These are phyloP conservation scores for Yamadazyma aaseri DNA, from an alignment of 1,139 yeast genomes.

Conservation along the genomic window DNA sequence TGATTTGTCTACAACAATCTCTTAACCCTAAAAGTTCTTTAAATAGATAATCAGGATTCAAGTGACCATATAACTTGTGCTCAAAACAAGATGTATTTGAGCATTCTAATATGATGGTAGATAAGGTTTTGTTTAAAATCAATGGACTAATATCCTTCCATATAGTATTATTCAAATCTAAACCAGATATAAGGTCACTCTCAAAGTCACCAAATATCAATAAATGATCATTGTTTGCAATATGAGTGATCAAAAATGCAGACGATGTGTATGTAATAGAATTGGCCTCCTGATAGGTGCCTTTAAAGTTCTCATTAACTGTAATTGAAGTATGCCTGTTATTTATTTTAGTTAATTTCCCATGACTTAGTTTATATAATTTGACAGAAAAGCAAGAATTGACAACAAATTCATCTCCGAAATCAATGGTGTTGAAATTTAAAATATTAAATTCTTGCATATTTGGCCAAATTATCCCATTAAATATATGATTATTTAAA, in stretches of 20 bases:
- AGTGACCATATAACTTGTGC: constrained; percentile 66
- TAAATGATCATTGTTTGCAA: constrained; percentile 30
- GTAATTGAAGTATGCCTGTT: constrained; percentile 13
- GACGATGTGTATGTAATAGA: constrained; percentile 33
- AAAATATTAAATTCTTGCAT: constrained; percentile 41
- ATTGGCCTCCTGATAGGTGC: constrained; percentile 7
- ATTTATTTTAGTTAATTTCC: constrained; percentile 20
- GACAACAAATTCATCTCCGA: constrained; percentile 16
- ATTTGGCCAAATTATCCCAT: constrained; percentile 81
- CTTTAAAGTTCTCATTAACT: constrained; percentile 13
- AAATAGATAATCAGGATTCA: constrained; percentile 65
- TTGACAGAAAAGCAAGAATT: constrained; percentile 23
- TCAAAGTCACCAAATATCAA: constrained; percentile 82
- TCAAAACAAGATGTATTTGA: constrained; percentile 52
- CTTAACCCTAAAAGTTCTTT: constrained; percentile 43
- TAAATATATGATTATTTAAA: constrained; percentile 59
- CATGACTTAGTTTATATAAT: constrained; percentile 43
- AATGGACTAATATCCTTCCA: constrained; percentile 59
- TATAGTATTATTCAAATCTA: constrained; percentile 43
- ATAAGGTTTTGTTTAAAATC: constrained; percentile 35
- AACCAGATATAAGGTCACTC: constrained; percentile 51
- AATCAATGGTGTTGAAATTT: constrained; percentile 21
- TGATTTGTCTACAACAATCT: constrained; percentile 23
- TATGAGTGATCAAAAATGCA: constrained; percentile 51
- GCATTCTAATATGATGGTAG: constrained; percentile 72